phyloP scores from a whole-genome alignment of 495 filamentous ascomycete species.

The Acidiella bohemica region DNA sequence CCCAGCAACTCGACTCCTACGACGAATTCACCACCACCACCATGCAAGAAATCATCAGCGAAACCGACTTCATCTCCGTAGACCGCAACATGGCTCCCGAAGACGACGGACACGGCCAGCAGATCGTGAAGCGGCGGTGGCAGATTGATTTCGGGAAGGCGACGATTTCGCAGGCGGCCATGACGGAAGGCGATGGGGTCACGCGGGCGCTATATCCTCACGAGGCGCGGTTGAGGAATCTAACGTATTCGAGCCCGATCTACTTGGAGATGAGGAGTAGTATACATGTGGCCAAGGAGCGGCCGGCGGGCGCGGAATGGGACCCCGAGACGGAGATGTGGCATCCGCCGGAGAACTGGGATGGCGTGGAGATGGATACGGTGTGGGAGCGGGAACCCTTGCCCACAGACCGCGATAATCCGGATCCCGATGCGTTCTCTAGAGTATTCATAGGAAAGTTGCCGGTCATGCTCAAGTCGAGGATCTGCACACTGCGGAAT shows the following conservation, averaged over 20 bases:
- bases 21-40: conserved; percentile 89
- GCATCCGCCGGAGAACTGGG: conserved; percentile 22
- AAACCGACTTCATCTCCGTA: conserved; percentile 74
- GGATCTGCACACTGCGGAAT: conserved; percentile 76
- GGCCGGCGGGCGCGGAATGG: conserved; percentile 40
- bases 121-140: conserved; percentile 73
- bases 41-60: conserved; percentile 81
- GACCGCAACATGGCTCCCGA: conserved; percentile 70
- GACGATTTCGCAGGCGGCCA: conserved; percentile 67
- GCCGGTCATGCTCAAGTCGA: conserved; percentile 93
- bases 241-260: conserved; percentile 86
- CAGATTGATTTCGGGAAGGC: conserved; percentile 84
- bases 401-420: conserved; percentile 1
- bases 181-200: conserved; percentile 82
- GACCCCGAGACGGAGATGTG: conserved; percentile 30
- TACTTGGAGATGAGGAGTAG: conserved; percentile 73
- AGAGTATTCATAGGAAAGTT: conserved; percentile 82
- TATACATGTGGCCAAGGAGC: conserved; percentile 67
- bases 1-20: conserved; percentile 96
- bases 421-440: conserved; percentile 30
- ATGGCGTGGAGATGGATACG: conserved; percentile 34
- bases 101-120: conserved; percentile 45
- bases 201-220: conserved; percentile 73
- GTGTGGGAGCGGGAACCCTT: conserved; percentile 41
- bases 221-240: conserved; percentile 83